Conservation (phyloP, 257 asterid species). For the Apocynum venetum region DNA sequence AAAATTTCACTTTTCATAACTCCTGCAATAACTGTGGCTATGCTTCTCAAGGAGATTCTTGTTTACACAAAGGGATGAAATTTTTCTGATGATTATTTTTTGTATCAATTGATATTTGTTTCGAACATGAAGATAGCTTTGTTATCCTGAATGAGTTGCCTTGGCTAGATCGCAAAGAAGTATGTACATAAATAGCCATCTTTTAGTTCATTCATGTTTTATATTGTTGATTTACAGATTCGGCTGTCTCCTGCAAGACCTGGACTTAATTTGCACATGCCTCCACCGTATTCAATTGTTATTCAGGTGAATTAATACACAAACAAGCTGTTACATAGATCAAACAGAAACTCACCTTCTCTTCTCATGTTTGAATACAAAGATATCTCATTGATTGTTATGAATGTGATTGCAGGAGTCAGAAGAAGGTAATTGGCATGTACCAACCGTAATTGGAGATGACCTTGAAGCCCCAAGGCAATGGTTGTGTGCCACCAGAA, state of each 20-base stretch:
- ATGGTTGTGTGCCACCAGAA: constrained; percentile 83
- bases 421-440: constrained; percentile 59
- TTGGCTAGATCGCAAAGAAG: background rate
- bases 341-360: too few relatives aligned
- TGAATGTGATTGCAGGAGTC: constrained; percentile 61
- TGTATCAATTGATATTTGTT: background rate
- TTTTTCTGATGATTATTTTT: background rate
- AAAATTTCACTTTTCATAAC: too few relatives aligned
- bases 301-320: constrained; percentile 51
- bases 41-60: background rate
- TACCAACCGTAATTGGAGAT: constrained; percentile 76
- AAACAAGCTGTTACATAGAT: background rate
- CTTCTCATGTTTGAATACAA: background rate
- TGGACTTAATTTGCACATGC: constrained; percentile 63
- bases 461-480: constrained; percentile 75
- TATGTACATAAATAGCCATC: background rate
- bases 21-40: background rate
- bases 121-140: background rate
- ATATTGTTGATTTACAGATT: constrained; percentile 38
- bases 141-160: background rate
- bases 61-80: background rate
- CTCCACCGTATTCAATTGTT: constrained; percentile 86
- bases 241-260: constrained; percentile 43
- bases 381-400: background rate
- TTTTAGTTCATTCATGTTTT: background rate